Conservation (phyloP, 179 eudicot genomes). For the Silene noctiflora region DNA sequence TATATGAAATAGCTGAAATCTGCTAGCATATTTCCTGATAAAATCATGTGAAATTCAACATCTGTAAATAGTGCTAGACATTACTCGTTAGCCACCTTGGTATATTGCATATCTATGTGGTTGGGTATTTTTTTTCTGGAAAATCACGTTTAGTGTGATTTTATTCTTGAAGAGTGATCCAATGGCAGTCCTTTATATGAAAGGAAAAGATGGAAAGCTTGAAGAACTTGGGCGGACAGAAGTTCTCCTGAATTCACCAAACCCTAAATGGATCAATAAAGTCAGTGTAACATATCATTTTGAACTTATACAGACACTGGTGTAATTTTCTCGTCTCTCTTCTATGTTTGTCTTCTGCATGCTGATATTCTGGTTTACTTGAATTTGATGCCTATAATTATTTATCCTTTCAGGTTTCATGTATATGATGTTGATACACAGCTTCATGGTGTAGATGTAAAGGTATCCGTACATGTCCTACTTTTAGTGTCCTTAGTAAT, state of each 20-base stretch:
- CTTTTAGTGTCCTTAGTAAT: constrained; percentile 11
- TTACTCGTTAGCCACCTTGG: neutral
- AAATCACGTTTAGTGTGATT: constrained; percentile 3
- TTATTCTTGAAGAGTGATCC: constrained; percentile 83
- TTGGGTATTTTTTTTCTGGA: neutral
- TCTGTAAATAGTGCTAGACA: neutral
- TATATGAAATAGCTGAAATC: neutral
- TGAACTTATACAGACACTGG: constrained; percentile 84
- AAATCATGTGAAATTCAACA: neutral
- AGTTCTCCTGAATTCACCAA: constrained; percentile 76
- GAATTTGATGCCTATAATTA: constrained; percentile 9
- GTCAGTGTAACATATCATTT: constrained; percentile 65
- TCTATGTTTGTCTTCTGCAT: constrained; percentile 15
- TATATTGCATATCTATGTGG: constrained; percentile 3
- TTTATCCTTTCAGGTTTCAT: constrained; percentile 63
- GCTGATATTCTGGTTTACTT: constrained; percentile 13
- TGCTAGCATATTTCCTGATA: neutral
- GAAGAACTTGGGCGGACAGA: constrained; percentile 96
- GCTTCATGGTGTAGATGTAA: constrained; percentile 64
- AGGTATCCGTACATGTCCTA: constrained; percentile 44
- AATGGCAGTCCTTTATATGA: constrained; percentile 73
- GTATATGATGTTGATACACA: constrained; percentile 91
- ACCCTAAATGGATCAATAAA: constrained; percentile 85
- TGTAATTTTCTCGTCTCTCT: constrained; percentile 50
- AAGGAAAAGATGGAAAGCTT: constrained; percentile 81